phyloP scores from a whole-genome alignment of 208 protist genomes.

The Porcisia hertigi region DNA sequence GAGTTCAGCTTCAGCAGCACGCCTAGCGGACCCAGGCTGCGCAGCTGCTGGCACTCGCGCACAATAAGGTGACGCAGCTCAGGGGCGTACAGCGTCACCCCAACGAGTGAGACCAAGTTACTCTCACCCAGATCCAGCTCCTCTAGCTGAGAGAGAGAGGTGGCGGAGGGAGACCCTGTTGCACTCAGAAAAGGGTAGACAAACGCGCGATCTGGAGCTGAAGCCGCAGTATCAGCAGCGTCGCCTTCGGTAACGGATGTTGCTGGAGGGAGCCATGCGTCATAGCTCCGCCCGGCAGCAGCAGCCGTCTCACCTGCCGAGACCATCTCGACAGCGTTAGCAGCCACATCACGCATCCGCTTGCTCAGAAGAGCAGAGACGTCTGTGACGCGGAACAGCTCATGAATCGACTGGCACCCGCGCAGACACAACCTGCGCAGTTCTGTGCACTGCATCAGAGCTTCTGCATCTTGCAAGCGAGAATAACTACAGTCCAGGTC shows the following conservation, averaged over 20 bases:
- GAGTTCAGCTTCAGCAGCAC: constrained; percentile 9
- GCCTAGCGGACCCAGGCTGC: constrained; percentile 24
- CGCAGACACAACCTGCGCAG: constrained; percentile 21
- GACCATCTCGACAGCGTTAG: background rate
- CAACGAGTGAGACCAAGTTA: constrained; percentile 10
- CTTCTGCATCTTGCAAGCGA: constrained; percentile 3
- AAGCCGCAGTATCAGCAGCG: background rate
- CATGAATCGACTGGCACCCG: constrained; percentile 14
- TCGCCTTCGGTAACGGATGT: background rate
- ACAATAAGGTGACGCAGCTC: constrained; percentile 27
- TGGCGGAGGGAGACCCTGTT: background rate
- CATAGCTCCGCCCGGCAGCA: background rate
- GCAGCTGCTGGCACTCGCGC: constrained; percentile 21
- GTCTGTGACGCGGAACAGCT: constrained; percentile 10
- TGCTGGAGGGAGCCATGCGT: background rate
- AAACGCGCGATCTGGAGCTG: background rate
- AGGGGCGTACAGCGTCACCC: constrained; percentile 10
- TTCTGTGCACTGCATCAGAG: constrained; percentile 3
- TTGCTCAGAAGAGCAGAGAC: background rate
- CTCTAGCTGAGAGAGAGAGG: constrained; percentile 14
- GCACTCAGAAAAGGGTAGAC: background rate
- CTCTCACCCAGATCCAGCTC: constrained; percentile 28
- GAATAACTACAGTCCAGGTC: constrained; percentile 26
- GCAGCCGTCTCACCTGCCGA: background rate
- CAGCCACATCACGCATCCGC: no score